Evolutionary conservation across 495 filamentous ascomycete species (phyloP), one percentile per base, ranked within the genome.

Genomic region (Hyaloscypha variabilis): DNA sequence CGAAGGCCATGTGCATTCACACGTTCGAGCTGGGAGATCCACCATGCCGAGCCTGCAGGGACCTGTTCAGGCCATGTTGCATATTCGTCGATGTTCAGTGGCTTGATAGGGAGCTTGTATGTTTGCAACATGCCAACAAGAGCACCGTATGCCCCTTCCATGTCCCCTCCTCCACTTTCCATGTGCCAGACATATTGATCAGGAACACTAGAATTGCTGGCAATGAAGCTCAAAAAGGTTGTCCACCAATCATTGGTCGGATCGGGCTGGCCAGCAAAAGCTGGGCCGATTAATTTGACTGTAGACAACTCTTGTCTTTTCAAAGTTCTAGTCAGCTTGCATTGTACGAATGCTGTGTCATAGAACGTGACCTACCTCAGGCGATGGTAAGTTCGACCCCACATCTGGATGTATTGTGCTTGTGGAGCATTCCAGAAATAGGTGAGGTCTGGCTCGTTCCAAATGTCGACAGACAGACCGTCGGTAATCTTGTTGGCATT

Each of bases 21-120:
- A 8, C 78, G 69, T 63, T 82, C 79, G 2, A 79, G 67, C 23
- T 71, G 73, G 0, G 72, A 70, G 52, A 81, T 78, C 67, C 73
- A 79, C 74, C 74, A 82, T 0, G 75, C 77, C 8, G 76, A 67
- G 10, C 74, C 75, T 1, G 72, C 65, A 0, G 79, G 76, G n/a
- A 74, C 67, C 65, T 81, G 77, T 55, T 82, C 74, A n/a, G 54
- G 57, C 26, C 28, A 67, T 8, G 63, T 71, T 28, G 68, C 79
- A 64, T 82, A 82, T 58, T 82, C 78, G 58, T 82, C 78, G 53
- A 81, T 77, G 65, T 80, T 80, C 42, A 79, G 62, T 19, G 71
- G 77, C 11, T 69, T 65, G 11, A 61, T 51, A 3, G 78, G 77
- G 3, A 79, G 65, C 11, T 57, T 64, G 60, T 77, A 76, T 8